Conservation (phyloP, 441 rosid species). For the Gossypium lobatum region DNA sequence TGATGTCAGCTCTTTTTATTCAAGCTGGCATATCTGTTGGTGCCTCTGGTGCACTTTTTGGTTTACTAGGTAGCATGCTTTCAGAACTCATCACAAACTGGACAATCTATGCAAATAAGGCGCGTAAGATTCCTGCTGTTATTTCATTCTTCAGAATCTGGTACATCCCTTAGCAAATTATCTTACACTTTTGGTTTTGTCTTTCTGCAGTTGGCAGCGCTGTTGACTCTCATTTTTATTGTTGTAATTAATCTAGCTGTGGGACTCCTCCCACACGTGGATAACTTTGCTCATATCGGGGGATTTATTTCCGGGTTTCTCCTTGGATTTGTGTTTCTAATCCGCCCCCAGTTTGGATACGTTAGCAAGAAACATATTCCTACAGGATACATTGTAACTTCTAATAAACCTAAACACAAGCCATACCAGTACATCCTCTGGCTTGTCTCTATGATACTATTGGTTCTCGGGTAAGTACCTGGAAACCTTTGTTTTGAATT, state of each 20-base stretch:
- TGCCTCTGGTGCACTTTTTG: conserved; percentile 97
- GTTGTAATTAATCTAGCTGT: conserved; percentile 61
- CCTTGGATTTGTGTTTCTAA: conserved; percentile 79
- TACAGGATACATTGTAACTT: conserved; percentile 40
- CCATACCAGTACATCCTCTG: conserved; percentile 70
- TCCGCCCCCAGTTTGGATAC: conserved; percentile 85
- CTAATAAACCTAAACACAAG: conserved; percentile 64
- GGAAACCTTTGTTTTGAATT: not conserved
- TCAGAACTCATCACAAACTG: conserved; percentile 84
- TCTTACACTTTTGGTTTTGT: conserved; percentile 17
- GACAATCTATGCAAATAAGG: conserved; percentile 90
- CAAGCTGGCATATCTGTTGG: conserved; percentile 75
- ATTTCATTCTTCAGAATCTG: conserved; percentile 2
- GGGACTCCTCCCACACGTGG: conserved; percentile 89
- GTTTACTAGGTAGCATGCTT: conserved; percentile 91
- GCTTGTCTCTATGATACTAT: conserved; percentile 44
- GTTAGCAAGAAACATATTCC: conserved; percentile 53
- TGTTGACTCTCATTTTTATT: conserved; percentile 66
- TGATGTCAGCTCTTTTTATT: conserved; percentile 73
- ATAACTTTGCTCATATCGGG: conserved; percentile 93
- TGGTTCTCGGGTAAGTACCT: conserved; percentile 55
- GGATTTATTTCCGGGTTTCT: conserved; percentile 88
- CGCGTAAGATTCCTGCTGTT: conserved; percentile 7
- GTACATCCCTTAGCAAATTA: not conserved
- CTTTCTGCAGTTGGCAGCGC: conserved; percentile 65